Percentiles rank a stretch among this genome's conserved stretches.
These are phyloP conservation scores for Aspergillus terreus DNA, from an alignment of 2,329 filamentous ascomycete genomes.

Conservation along the genomic window DNA sequence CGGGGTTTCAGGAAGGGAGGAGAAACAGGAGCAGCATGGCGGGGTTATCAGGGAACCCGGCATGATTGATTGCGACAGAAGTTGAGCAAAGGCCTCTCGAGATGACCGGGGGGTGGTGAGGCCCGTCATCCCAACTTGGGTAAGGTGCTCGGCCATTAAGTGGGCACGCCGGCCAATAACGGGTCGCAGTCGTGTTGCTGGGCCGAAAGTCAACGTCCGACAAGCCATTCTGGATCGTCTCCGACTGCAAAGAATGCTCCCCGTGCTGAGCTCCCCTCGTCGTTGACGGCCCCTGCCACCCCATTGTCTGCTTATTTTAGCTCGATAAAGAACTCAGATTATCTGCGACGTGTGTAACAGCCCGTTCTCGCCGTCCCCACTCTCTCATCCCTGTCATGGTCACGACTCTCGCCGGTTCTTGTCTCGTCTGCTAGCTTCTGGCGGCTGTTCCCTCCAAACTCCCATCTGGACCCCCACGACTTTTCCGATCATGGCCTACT, in stretches of 20 bases:
- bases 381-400: constrained; percentile 15
- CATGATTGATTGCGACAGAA: constrained; percentile 9
- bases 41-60: constrained; percentile 13
- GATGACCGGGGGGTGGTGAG: constrained; percentile 4
- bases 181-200: constrained; percentile 3
- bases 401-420: constrained; percentile 9
- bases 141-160: not conserved
- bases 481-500: constrained; percentile 33
- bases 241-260: not conserved
- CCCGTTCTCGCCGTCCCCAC: not conserved
- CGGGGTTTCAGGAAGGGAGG: constrained; percentile 4
- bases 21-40: constrained; percentile 12
- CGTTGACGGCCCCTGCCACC: not conserved
- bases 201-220: constrained; percentile 2
- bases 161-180: constrained; percentile 1
- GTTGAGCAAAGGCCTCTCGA: constrained; percentile 18
- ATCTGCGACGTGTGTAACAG: constrained; percentile 1
- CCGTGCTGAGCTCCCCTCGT: not conserved
- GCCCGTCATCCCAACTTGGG: not conserved
- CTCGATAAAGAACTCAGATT: not conserved
- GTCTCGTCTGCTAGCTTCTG: constrained; percentile 11
- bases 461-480: not conserved
- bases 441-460: constrained; percentile 6
- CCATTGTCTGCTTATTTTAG: not conserved
- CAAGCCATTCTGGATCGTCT: not conserved